Evolutionary conservation across 805 yeast species (phyloP), one percentile per base, ranked within the genome.

Genomic region (Myxozyma vanderwaltii): DNA sequence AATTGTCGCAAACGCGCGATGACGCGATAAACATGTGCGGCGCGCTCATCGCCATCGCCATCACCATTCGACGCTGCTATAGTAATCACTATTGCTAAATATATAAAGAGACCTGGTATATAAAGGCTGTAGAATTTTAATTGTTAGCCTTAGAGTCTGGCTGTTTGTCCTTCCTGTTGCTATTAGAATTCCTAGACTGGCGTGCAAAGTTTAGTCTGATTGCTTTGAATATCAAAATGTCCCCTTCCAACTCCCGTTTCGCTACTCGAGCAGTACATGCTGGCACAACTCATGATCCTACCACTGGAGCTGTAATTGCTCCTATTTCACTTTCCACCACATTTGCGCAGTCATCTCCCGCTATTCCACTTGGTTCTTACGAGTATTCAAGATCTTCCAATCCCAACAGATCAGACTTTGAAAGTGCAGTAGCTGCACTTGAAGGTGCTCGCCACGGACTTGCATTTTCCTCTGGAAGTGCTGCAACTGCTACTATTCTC

Each of bases 181-280:
- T 41, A 29, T n/a, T 12, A 19, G n/a, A 19, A 12, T 23, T 24
- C 17, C 13, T 17, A 13, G 29, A 23, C 17, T n/a, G n/a, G n/a
- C n/a, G n/a, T n/a, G n/a, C n/a, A n/a, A n/a, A n/a, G n/a, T n/a
- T n/a, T n/a, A n/a, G n/a, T n/a, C n/a, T n/a, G n/a, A n/a, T n/a
- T 10, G 17, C 12, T 4, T 31, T 23, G n/a, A 15, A 40, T 21
- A 38, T 6, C 41, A 19, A 10, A 17, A 48, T 48, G 57, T 33
- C 57, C 6, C 27, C 54, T 4, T 19, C 17, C 10, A 23, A 49
- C 27, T 23, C 51, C 2, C 80, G 79, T 15, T 89, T 89, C 71
- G 91, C 87, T 59, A 89, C 96, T 54, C 80, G 79, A 69, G 96
- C 96, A 57, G 86, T 89, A 68, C 96, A 89, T 75, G 87, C 88